Conservation (phyloP, 2,329 filamentous ascomycete genomes). For the Aspergillus pseudonomiae region DNA sequence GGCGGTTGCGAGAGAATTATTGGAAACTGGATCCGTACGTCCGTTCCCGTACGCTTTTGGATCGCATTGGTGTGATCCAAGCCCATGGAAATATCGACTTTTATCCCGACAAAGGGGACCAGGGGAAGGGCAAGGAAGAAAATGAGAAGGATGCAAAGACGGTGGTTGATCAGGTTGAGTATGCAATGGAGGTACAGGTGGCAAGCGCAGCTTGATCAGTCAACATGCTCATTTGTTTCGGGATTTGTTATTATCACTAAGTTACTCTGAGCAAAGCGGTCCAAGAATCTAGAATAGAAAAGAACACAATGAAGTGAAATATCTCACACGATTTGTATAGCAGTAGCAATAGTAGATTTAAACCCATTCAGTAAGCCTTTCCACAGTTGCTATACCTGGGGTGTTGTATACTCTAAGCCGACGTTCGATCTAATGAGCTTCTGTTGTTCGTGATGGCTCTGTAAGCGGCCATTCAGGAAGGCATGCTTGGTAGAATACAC, state of each 20-base stretch:
- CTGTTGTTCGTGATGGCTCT: no score
- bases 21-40: slow-evolving; percentile 1
- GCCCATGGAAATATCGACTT: neutral
- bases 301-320: no score
- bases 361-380: no score
- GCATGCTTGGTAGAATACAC: no score
- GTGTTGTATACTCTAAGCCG: no score
- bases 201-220: neutral
- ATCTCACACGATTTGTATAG: no score
- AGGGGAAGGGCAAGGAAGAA: neutral
- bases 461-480: no score
- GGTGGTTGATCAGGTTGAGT: neutral
- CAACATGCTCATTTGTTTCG: neutral
- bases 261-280: neutral
- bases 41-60: neutral
- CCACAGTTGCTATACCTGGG: no score
- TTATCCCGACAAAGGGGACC: neutral
- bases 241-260: neutral
- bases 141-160: neutral
- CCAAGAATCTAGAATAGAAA: neutral
- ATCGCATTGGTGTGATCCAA: slow-evolving; percentile 1
- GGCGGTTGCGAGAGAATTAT: neutral
- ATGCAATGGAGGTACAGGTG: neutral
- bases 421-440: no score
- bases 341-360: no score